Evolutionary conservation across 306 rosid species (phyloP), one percentile per base, ranked within the genome.

Genomic region (Luffa aegyptiaca): DNA sequence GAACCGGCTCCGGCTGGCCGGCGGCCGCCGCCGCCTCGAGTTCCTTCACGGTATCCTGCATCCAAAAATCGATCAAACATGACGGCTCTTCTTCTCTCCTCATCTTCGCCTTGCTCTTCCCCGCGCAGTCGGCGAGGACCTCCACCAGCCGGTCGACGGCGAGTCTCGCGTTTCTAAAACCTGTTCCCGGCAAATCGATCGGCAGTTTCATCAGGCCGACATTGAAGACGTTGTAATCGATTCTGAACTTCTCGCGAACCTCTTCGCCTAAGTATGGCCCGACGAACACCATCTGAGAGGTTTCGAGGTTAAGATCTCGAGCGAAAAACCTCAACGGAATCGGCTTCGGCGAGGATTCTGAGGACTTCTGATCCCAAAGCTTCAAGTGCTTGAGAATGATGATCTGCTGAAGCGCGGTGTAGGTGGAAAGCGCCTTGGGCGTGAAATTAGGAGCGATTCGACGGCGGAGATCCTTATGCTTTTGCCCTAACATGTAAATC

Each of bases 21-120:
- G 86, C 68, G 0, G 31, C 33, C 1, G 56, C 84, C 0, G 83
- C 80, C 4, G 80, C 87, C 1, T 73, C 53, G 1, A 84, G 79
- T 77, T 92, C 97, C 31, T 86, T 80, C 0, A 89, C 57, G 0
- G 87, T 84, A 37, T 94, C 95, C 68, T 90, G 92, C 97, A 92
- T 91, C 97, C 97, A 95, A 84, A 58, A 92, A 77, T 95, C 97
- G 8, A 95, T 88, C 13, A 95, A 79, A 64, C 98, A 92, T n/a
- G 88, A 62, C 2, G 98, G 97, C 49, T 91, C 92, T 4, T 76
- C 78, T n/a, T 39, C 85, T 3, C 14, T 73, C 80, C 58, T 65
- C 93, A 95, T 90, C 72, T 79, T 89, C 31, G 21, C 59, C 31
- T 84, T 90, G 84, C 98, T 91, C 80, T 42, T 61, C 61, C 61